Percentiles rank a stretch among this genome's conserved stretches.
Conservation (phyloP, 108 stramenopile genomes). For the Fragilaria radians region DNA sequence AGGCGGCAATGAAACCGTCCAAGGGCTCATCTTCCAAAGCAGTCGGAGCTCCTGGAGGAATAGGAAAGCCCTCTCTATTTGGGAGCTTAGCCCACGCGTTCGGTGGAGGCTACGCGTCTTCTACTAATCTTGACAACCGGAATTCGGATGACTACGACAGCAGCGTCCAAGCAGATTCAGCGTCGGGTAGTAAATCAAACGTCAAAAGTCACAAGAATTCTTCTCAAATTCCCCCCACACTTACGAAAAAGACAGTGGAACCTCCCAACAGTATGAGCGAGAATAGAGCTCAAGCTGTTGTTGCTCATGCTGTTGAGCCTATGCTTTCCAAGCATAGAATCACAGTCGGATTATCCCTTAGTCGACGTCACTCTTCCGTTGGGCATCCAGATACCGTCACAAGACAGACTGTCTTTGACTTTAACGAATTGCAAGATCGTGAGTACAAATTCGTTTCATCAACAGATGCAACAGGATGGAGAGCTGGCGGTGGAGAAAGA, state of each 20-base stretch:
- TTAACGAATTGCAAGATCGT: constrained; percentile 87
- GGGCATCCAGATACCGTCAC: constrained; percentile 85
- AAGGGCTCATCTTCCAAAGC: constrained; percentile 4
- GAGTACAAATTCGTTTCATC: constrained; percentile 84
- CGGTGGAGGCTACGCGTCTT: constrained; percentile 21
- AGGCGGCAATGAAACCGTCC: constrained; percentile 18
- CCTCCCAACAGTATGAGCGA: constrained; percentile 36
- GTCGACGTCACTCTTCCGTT: constrained; percentile 42
- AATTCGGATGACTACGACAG: not conserved
- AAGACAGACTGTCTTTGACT: constrained; percentile 84
- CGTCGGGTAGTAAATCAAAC: too few relatives aligned
- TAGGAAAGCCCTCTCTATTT: constrained; percentile 35
- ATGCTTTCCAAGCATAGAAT: constrained; percentile 21
- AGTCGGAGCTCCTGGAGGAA: constrained; percentile 36
- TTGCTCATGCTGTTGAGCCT: not conserved
- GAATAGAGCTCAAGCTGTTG: constrained; percentile 20
- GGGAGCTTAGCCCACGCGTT: constrained; percentile 36
- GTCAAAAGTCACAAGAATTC: too few relatives aligned
- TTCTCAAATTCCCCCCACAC: constrained; percentile 2
- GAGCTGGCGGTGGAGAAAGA: constrained; percentile 80
- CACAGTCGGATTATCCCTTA: constrained; percentile 71
- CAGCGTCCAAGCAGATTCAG: too few relatives aligned
- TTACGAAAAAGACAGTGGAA: constrained; percentile 5
- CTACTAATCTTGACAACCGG: not conserved
- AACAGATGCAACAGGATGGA: constrained; percentile 74